Base-by-base conservation (phyloP, 371 early-diverging fungal genomes). In the Mortierella sp. region DNA sequence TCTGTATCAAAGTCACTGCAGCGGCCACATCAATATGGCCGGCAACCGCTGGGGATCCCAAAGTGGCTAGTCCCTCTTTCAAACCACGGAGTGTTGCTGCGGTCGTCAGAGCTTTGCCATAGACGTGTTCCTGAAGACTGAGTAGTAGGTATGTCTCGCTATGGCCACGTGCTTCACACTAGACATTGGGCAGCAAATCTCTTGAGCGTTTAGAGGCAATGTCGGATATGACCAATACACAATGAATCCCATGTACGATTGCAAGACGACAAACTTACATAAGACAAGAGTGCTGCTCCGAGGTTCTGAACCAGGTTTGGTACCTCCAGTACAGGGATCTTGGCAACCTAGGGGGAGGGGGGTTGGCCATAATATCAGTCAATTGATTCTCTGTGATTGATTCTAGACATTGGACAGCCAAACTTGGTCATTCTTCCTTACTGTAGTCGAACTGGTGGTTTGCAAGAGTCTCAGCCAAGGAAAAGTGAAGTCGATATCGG, bases 301-400 rank as follows among this genome's bases (percentile, higher is more conserved):
- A 76, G 66, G 40, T 76, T 76, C 44, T 76, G 77, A 22, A 76
- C 62, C 62, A 76, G 27, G 50, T 76, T 76, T 0, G 77, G 77
- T 12, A 76, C 77, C n/a, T 76, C 77, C 3, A 76, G 70, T 4
- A 62, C 50, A n/a, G 77, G 62, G 39, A 76, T 69, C 47, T 76
- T 64, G 27, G 57, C 59, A 2, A 55, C 66, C 57, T 71, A 51
- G n/a, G n/a, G n/a, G n/a, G n/a, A n/a, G n/a, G n/a, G n/a, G n/a
- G n/a, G n/a, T n/a, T n/a, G n/a, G n/a, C n/a, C n/a, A n/a, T n/a
- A n/a, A n/a, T n/a, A n/a, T n/a, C n/a, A n/a, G n/a, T n/a, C n/a
- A n/a, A 37, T 37, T 13, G 37, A 13, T 37, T 13, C 37, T 37
- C 8, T 37, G 37, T 37, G 37, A 13, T 37, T 37, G 37, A 8